Conservation (phyloP, 1,284 basidiomycete genomes). For the Sanghuangporus weigelae region DNA sequence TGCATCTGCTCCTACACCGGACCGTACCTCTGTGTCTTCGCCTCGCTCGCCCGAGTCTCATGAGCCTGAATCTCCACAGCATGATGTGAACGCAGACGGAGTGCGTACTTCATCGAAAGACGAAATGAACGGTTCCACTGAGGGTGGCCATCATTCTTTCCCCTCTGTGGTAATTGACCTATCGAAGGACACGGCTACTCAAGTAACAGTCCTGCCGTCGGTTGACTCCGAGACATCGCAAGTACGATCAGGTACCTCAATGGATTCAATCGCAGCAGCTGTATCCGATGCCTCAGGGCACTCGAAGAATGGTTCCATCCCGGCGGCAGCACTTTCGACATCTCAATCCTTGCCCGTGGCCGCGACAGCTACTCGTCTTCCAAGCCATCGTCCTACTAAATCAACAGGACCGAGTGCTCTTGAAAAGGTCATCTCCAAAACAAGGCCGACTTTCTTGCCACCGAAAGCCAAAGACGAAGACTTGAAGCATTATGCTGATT, state of each 20-base stretch:
- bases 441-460: constrained; percentile 77
- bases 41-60: constrained; percentile 22
- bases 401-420: constrained; percentile 61
- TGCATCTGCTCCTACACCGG: constrained; percentile 7
- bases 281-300: constrained; percentile 21
- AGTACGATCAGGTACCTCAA: constrained; percentile 10
- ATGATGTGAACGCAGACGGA: background rate
- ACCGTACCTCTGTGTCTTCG: constrained; percentile 21
- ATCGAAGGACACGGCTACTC: constrained; percentile 30
- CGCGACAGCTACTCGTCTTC: constrained; percentile 23
- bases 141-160: constrained; percentile 27
- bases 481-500: constrained; percentile 78
- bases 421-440: constrained; percentile 73
- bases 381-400: constrained; percentile 40
- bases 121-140: constrained; percentile 5
- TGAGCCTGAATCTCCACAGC: background rate
- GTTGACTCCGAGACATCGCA: constrained; percentile 15
- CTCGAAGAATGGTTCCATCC: constrained; percentile 6
- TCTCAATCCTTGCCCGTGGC: constrained; percentile 20
- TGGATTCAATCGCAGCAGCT: constrained; percentile 24
- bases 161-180: constrained; percentile 44
- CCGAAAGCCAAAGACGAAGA: constrained; percentile 83
- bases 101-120: constrained; percentile 2
- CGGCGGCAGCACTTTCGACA: constrained; percentile 5
- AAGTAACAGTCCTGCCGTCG: constrained; percentile 21